Percentiles rank a stretch among this genome's conserved stretches.
phyloP scores from a whole-genome alignment of 2,329 filamentous ascomycete genomes.

The Aureobasidium sp. region DNA sequence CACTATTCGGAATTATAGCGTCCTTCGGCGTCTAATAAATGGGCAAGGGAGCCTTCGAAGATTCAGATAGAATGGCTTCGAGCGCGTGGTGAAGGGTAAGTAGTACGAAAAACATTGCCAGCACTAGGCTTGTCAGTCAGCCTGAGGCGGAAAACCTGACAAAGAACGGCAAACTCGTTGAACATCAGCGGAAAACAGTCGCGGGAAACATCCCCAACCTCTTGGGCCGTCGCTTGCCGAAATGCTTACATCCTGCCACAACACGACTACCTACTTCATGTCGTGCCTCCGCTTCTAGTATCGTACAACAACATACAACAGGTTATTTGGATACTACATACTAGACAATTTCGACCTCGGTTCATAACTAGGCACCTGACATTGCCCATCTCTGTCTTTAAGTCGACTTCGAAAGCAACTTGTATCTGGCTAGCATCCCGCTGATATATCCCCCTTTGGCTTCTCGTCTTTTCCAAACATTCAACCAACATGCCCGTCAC shows the following conservation, averaged over 20 bases:
- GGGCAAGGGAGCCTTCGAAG: too few species aligned
- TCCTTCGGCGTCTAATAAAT: too few species aligned
- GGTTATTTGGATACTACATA: background rate
- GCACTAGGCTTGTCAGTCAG: background rate
- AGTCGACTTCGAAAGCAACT: background rate
- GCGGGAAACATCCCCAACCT: background rate
- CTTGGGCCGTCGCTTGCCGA: conserved; percentile 1
- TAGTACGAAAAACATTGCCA: too few species aligned
- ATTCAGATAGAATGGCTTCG: too few species aligned
- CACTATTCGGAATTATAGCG: too few species aligned
- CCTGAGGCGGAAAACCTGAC: background rate
- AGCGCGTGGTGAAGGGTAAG: too few species aligned
- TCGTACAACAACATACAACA: background rate
- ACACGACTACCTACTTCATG: background rate
- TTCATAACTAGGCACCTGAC: background rate
- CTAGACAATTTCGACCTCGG: background rate
- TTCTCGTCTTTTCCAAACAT: too few species aligned
- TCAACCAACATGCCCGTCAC: conserved; percentile 58
- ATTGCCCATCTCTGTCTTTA: background rate
- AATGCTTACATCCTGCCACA: background rate
- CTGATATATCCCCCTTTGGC: too few species aligned
- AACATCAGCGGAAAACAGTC: background rate
- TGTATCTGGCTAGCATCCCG: background rate
- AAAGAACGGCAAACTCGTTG: too few species aligned
- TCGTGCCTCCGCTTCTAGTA: background rate